phyloP scores from a whole-genome alignment of 345 rosid species.

The Chamaenerion angustifolium region DNA sequence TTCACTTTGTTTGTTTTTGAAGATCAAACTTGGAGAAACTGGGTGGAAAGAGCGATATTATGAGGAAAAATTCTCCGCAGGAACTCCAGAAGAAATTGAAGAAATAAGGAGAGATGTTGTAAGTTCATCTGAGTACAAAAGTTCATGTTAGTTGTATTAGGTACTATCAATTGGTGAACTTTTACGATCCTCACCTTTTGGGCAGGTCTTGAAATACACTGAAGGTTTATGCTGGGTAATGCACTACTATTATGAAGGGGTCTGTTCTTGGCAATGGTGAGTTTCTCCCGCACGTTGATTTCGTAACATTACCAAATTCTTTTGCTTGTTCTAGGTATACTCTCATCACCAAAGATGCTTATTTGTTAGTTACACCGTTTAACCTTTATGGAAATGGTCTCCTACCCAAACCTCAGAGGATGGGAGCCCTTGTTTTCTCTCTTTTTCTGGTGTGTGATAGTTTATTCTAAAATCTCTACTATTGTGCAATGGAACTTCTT shows the following conservation, averaged over 20 bases:
- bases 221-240: constrained; percentile 98
- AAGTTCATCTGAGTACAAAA: constrained; percentile 17
- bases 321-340: too few species aligned
- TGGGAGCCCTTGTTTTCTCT: too few species aligned
- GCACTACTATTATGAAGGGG: constrained; percentile 97
- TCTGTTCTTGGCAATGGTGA: constrained; percentile 97
- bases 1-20: constrained; percentile 12
- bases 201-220: constrained; percentile 60
- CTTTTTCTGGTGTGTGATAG: too few species aligned
- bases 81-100: constrained; percentile 60
- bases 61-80: constrained; percentile 59
- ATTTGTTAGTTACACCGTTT: too few species aligned
- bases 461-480: too few species aligned
- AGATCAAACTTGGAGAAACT: constrained; percentile 70
- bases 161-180: background rate
- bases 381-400: too few species aligned
- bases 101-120: constrained; percentile 73
- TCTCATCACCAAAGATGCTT: too few species aligned
- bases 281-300: constrained; percentile 9
- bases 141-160: background rate
- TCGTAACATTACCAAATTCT: too few species aligned
- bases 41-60: constrained; percentile 99
- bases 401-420: too few species aligned
- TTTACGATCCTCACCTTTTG: constrained; percentile 6
- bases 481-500: too few species aligned